A percentile compares a stretch with the other conserved stretches of the same genome.
These are phyloP conservation scores for Choanephora cucurbitarum DNA, from an alignment of 371 early-diverging fungal genomes.

Conservation along the genomic window DNA sequence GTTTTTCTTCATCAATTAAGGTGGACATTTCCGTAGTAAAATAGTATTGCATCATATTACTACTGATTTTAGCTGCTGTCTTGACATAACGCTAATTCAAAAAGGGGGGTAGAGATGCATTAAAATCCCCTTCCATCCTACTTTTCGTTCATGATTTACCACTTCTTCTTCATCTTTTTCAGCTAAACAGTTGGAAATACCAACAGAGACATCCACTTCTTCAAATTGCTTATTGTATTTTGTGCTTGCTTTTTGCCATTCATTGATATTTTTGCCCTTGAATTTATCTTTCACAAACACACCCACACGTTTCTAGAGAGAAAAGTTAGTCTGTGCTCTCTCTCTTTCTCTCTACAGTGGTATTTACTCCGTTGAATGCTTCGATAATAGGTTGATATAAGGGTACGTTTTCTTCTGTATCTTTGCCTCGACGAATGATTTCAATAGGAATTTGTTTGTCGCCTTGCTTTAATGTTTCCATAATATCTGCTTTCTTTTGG, in stretches of 20 bases:
- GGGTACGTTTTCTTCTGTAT: slow-evolving; percentile 62
- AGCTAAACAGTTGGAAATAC: slow-evolving; percentile 75
- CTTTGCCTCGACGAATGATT: slow-evolving; percentile 77
- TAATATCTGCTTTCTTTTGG: slow-evolving; percentile 67
- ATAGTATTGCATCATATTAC: slow-evolving; percentile 80
- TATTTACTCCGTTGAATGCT: slow-evolving; percentile 33
- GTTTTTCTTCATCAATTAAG: slow-evolving; percentile 86
- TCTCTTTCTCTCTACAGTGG: neutral
- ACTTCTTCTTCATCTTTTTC: slow-evolving; percentile 91
- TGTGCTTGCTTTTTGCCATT: slow-evolving; percentile 74
- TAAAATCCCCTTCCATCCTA: too few relatives aligned
- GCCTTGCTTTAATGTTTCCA: slow-evolving; percentile 47
- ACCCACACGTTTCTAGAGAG: slow-evolving; percentile 81
- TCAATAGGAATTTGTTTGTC: slow-evolving; percentile 70
- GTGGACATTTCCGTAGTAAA: slow-evolving; percentile 84
- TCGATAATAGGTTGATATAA: slow-evolving; percentile 62
- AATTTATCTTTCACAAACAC: slow-evolving; percentile 78
- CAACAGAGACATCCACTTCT: slow-evolving; percentile 72
- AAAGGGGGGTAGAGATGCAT: too few relatives aligned
- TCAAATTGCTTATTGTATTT: slow-evolving; percentile 54
- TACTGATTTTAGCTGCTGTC: slow-evolving; percentile 75
- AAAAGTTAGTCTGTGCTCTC: neutral
- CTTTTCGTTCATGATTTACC: slow-evolving; percentile 54
- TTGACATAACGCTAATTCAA: slow-evolving; percentile 65
- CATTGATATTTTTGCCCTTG: slow-evolving; percentile 76